A percentile compares a stretch with the other conserved stretches of the same genome.
Evolutionary conservation across 129 eudicot species (phyloP).

Genomic region (Helichrysum umbraculigerum): DNA sequence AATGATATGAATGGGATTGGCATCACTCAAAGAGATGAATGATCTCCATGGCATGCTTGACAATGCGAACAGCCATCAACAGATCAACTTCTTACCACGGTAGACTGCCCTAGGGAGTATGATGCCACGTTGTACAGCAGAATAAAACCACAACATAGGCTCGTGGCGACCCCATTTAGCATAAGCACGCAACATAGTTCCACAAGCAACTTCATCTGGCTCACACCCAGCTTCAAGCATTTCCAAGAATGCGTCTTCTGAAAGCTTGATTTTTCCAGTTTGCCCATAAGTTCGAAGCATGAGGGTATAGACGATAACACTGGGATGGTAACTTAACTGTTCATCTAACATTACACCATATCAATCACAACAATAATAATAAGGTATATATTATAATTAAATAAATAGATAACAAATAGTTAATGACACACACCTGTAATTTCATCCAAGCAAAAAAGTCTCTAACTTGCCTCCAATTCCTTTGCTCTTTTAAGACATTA

Average conservation of each 20-base stretch:
- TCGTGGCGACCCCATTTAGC: constrained; percentile 97
- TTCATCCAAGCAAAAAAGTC: constrained; percentile 96
- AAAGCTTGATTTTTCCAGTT: constrained; percentile 89
- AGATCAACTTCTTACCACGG: constrained; percentile 67
- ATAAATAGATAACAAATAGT: not conserved
- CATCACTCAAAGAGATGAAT: constrained; percentile 70
- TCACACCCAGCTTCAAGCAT: constrained; percentile 98
- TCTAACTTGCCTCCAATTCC: constrained; percentile 75
- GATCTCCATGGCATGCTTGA: constrained; percentile 80
- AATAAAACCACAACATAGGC: constrained; percentile 82
- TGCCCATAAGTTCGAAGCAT: constrained; percentile 88
- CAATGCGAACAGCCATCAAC: constrained; percentile 77
- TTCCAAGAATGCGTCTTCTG: constrained; percentile 87
- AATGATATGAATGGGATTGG: constrained; percentile 71
- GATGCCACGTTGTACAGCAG: constrained; percentile 77
- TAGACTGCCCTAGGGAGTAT: too few relatives aligned
- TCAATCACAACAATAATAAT: not conserved
- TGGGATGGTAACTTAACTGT: constrained; percentile 91
- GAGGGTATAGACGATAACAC: constrained; percentile 81
- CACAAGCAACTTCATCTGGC: constrained; percentile 98
- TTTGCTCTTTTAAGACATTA: constrained; percentile 85
- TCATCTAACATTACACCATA: not conserved
- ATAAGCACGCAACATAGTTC: constrained; percentile 93
- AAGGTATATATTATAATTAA: too few relatives aligned
- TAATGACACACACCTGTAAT: constrained; percentile 60